These are phyloP conservation scores for Globisporangium middletonii DNA, from an alignment of 352 stramenopile species.

Conservation along the genomic window DNA sequence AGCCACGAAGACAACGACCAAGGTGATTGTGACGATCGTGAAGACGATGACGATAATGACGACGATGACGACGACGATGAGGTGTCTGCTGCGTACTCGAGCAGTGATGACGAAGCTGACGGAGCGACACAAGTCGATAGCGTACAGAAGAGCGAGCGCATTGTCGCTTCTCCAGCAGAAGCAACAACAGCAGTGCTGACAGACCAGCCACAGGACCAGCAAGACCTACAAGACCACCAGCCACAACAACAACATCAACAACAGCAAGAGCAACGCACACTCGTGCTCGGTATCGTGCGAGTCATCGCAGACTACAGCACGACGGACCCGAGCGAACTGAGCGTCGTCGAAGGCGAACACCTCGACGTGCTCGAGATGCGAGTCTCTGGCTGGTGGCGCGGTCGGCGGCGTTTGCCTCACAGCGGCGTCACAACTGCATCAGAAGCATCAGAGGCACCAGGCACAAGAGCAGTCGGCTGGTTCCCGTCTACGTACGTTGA, in stretches of 20 bases:
- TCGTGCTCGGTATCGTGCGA: slow-evolving; percentile 19
- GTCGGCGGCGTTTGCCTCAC: neutral
- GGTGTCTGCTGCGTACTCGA: no score
- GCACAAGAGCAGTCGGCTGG: slow-evolving; percentile 18
- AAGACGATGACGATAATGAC: no score
- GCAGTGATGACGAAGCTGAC: no score
- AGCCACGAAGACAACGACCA: no score
- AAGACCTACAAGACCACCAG: no score
- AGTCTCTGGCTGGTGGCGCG: slow-evolving; percentile 40
- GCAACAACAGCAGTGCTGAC: neutral
- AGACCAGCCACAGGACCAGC: neutral
- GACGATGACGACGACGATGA: no score
- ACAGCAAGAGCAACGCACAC: neutral
- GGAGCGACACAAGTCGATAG: no score
- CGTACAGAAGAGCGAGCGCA: neutral
- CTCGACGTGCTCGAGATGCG: slow-evolving; percentile 32
- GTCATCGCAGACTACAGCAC: slow-evolving; percentile 27
- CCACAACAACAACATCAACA: no score
- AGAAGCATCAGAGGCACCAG: neutral
- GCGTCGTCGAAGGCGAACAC: slow-evolving; percentile 16
- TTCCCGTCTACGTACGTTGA: slow-evolving; percentile 53
- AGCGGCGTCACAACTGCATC: neutral
- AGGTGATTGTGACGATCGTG: no score
- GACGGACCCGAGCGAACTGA: slow-evolving; percentile 25
- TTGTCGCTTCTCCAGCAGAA: neutral